A percentile compares a stretch with the other conserved stretches of the same genome.
Conservation (phyloP, 2,329 filamentous ascomycete species). For the Plenodomus tracheiphilus region DNA sequence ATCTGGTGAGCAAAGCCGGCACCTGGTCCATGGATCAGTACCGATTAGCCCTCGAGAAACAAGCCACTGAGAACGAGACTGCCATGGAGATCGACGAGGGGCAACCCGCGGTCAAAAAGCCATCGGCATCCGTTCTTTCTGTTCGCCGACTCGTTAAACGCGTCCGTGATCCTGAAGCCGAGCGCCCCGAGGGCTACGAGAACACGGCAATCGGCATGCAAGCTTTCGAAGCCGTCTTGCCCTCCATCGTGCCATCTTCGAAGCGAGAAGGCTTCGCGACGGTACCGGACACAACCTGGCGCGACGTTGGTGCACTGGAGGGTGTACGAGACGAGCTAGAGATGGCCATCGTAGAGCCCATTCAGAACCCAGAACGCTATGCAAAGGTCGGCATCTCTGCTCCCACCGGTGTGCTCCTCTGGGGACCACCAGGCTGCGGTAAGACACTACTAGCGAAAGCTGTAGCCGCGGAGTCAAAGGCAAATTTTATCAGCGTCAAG, state of each 20-base stretch:
- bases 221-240: constrained; percentile 75
- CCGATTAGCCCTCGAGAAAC: constrained; percentile 54
- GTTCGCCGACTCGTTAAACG: constrained; percentile 55
- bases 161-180: constrained; percentile 51
- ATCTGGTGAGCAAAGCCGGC: constrained; percentile 67
- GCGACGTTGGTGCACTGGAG: constrained; percentile 83
- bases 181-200: constrained; percentile 58
- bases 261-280: constrained; percentile 94
- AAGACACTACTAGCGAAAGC: constrained; percentile 97
- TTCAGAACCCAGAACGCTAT: constrained; percentile 79
- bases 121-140: constrained; percentile 29
- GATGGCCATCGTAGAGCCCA: constrained; percentile 86
- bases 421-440: constrained; percentile 94
- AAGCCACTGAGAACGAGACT: constrained; percentile 38
- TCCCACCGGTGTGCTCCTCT: constrained; percentile 86
- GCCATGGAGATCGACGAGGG: constrained; percentile 59
- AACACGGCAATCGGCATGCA: constrained; percentile 63
- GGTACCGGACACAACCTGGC: constrained; percentile 91
- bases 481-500: constrained; percentile 98
- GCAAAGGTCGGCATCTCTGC: constrained; percentile 75
- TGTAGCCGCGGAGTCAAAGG: constrained; percentile 91
- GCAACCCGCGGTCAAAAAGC: constrained; percentile 1
- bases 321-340: constrained; percentile 80
- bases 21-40: constrained; percentile 66
- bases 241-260: constrained; percentile 75